Percentiles rank a stretch among this genome's conserved stretches.
Conservation (phyloP, 768 basidiomycete species). For the Strobilomyces echinocephalus region DNA sequence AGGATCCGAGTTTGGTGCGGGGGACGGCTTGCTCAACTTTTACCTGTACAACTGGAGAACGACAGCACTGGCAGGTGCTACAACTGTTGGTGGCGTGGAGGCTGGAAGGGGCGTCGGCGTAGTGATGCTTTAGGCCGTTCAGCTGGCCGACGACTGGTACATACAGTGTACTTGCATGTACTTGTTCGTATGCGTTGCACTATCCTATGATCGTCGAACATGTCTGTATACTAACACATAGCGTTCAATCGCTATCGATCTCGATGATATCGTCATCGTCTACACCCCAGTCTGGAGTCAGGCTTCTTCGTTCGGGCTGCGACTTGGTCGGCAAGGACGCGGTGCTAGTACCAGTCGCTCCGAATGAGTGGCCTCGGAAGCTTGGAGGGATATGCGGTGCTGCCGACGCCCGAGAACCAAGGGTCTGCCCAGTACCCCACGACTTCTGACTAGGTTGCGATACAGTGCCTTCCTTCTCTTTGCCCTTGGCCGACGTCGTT, state of each 20-base stretch:
- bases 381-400: conserved; percentile 29
- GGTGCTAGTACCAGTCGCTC: conserved; percentile 48
- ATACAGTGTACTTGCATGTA: background rate
- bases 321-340: conserved; percentile 44
- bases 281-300: conserved; percentile 79
- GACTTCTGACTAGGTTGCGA: conserved; percentile 32
- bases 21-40: conserved; percentile 87
- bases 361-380: conserved; percentile 38
- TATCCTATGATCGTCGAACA: background rate
- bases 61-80: conserved; percentile 67
- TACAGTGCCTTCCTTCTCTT: conserved; percentile 42
- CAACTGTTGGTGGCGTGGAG: conserved; percentile 41
- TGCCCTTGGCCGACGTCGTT: conserved; percentile 44
- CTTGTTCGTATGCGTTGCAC: background rate
- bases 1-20: too few species aligned
- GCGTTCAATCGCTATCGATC: conserved; percentile 70
- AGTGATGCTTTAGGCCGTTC: conserved; percentile 73
- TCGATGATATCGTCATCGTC: conserved; percentile 80
- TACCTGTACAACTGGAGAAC: conserved; percentile 97
- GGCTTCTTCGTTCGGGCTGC: conserved; percentile 45
- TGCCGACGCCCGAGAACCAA: conserved; percentile 34
- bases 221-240: conserved; percentile 5
- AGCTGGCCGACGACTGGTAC: too few species aligned
- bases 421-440: conserved; percentile 47
- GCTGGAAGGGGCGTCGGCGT: conserved; percentile 84